Percentiles rank a stretch among this genome's conserved stretches.
Conservation (phyloP, 805 yeast species). For the Cyberlindnera veronae region DNA sequence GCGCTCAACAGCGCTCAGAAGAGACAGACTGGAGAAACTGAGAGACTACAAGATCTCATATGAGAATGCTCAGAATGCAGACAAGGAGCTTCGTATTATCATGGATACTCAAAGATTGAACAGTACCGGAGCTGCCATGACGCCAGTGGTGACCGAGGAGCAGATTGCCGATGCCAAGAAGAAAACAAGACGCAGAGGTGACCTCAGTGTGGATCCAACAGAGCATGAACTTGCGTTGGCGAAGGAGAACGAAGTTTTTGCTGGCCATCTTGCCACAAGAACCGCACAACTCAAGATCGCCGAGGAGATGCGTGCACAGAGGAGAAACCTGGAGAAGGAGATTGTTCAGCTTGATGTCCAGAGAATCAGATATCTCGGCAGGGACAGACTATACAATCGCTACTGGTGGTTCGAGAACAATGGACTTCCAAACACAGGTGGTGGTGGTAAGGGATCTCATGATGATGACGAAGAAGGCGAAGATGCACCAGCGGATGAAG, state of each 20-base stretch:
- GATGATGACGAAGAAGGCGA: constrained; percentile 26
- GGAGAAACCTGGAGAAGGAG: constrained; percentile 53
- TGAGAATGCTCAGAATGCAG: constrained; percentile 48
- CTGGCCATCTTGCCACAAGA: constrained; percentile 42
- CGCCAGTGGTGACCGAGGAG: neutral
- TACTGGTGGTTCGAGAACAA: constrained; percentile 95
- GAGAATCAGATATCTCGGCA: constrained; percentile 71
- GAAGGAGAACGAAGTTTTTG: constrained; percentile 40
- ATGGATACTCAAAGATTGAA: constrained; percentile 23
- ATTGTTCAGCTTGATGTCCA: constrained; percentile 73
- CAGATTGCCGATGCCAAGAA: constrained; percentile 11
- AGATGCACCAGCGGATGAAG: constrained; percentile 40
- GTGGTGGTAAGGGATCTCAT: constrained; percentile 32
- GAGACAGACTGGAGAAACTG: constrained; percentile 61
- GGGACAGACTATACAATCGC: constrained; percentile 77
- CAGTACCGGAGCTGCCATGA: neutral
- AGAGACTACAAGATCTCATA: constrained; percentile 52
- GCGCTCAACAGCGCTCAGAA: constrained; percentile 54
- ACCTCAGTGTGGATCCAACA: constrained; percentile 35
- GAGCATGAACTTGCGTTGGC: constrained; percentile 36
- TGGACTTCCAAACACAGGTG: constrained; percentile 66
- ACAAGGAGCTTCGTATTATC: constrained; percentile 37
- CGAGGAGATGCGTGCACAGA: constrained; percentile 45
- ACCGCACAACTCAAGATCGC: constrained; percentile 34
- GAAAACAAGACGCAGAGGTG: constrained; percentile 31